A percentile compares a stretch with the other conserved stretches of the same genome.
These are phyloP conservation scores for Globisporangium solare DNA, from an alignment of 352 stramenopile genomes.

Conservation along the genomic window DNA sequence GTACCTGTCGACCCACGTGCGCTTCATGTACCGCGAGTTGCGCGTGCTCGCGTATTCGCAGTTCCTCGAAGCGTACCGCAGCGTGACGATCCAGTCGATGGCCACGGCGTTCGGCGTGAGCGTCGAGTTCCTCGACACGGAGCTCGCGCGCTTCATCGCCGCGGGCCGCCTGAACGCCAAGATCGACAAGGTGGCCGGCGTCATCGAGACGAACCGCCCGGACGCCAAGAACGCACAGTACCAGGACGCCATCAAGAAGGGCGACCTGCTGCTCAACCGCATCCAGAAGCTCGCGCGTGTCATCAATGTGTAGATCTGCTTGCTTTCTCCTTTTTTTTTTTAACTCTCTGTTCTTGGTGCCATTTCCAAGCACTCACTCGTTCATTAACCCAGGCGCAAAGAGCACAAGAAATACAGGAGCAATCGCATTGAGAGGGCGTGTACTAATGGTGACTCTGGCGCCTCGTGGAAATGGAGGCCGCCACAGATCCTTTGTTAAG, in stretches of 20 bases:
- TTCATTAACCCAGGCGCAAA: too few relatives aligned
- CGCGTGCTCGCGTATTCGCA: slow-evolving; percentile 97
- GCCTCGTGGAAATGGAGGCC: too few relatives aligned
- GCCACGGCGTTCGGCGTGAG: slow-evolving; percentile 94
- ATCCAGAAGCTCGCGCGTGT: slow-evolving; percentile 98
- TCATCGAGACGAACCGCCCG: slow-evolving; percentile 98
- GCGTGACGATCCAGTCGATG: slow-evolving; percentile 97
- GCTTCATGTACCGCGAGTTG: slow-evolving; percentile 95
- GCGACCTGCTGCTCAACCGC: slow-evolving; percentile 97
- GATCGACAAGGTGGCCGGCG: slow-evolving; percentile 98
- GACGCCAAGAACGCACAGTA: slow-evolving; percentile 99
- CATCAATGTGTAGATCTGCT: slow-evolving; percentile 88
- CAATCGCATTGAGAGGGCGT: too few relatives aligned
- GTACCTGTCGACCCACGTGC: slow-evolving; percentile 90
- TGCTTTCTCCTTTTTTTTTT: too few relatives aligned
- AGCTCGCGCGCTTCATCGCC: slow-evolving; percentile 98
- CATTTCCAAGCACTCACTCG: background rate
- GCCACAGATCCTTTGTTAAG: too few relatives aligned
- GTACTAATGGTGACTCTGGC: too few relatives aligned
- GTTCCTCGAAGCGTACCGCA: slow-evolving; percentile 97
- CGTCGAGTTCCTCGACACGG: slow-evolving; percentile 93
- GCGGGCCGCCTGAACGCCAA: slow-evolving; percentile 96
- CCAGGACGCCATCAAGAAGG: slow-evolving; percentile 98
- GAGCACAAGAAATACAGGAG: too few relatives aligned
- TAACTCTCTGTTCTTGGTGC: background rate